phyloP scores from a whole-genome alignment of 2,329 filamentous ascomycete species.

The Aspergillus ustus region DNA sequence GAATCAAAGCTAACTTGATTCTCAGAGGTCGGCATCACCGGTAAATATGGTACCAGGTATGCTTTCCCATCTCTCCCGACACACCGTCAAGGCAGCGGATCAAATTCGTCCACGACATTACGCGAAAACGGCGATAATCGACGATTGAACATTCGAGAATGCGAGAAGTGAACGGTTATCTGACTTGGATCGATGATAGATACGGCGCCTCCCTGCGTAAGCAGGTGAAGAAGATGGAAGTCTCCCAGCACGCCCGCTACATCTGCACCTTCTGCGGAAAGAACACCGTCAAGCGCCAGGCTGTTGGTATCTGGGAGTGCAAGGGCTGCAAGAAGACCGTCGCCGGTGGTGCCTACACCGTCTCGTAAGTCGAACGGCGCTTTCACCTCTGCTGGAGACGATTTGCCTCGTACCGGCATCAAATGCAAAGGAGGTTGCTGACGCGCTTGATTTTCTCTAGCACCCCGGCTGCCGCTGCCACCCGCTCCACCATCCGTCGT shows the following conservation, averaged over 20 bases:
- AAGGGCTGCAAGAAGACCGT: constrained; percentile 91
- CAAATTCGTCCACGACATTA: constrained; percentile 20
- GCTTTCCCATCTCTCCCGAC: constrained; percentile 43
- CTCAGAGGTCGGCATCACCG: constrained; percentile 90
- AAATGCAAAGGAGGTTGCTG: constrained; percentile 15
- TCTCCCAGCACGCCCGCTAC: constrained; percentile 97
- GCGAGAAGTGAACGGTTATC: constrained; percentile 19
- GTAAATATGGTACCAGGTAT: constrained; percentile 97
- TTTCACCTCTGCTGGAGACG: neutral
- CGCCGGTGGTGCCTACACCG: constrained; percentile 90
- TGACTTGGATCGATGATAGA: constrained; percentile 55
- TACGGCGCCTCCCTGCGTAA: constrained; percentile 99
- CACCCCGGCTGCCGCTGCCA: constrained; percentile 90
- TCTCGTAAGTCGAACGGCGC: constrained; percentile 75
- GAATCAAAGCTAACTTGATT: constrained; percentile 33
- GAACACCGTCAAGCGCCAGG: constrained; percentile 86
- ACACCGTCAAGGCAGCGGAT: constrained; percentile 19
- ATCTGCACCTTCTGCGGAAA: constrained; percentile 99
- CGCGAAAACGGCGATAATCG: constrained; percentile 22
- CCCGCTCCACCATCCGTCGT: constrained; percentile 94
- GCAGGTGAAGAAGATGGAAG: constrained; percentile 99
- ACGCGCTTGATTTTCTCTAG: constrained; percentile 50
- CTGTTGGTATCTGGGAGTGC: constrained; percentile 97
- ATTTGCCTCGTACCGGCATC: neutral
- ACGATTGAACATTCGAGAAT: constrained; percentile 22